Conservation (phyloP, 139 green algal species). For the Spirogloea muscicola region DNA sequence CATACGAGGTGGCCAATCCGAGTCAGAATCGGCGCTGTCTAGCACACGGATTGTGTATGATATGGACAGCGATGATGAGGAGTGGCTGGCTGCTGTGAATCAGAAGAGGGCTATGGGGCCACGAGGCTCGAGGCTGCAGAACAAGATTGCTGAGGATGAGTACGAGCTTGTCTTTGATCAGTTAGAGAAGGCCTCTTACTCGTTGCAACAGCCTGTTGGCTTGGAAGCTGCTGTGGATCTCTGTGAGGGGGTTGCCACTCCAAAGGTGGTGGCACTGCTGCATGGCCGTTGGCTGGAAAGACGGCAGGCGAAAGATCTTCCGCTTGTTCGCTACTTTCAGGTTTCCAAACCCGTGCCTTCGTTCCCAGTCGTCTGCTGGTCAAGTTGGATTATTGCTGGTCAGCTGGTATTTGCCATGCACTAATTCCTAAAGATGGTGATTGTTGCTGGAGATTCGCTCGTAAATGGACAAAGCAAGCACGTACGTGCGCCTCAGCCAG, state of each 20-base stretch:
- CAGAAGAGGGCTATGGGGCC: not conserved
- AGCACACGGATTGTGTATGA: slow-evolving; percentile 33
- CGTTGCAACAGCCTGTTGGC: not conserved
- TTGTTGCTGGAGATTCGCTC: too few species aligned
- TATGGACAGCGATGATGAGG: slow-evolving; percentile 40
- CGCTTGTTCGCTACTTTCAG: slow-evolving; percentile 39
- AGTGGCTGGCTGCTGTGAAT: slow-evolving; percentile 1
- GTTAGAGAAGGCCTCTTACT: slow-evolving; percentile 32
- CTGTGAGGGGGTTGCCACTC: not conserved
- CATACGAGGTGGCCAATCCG: too few species aligned
- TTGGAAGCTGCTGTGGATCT: not conserved
- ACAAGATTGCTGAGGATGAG: slow-evolving; percentile 15
- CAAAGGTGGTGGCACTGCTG: slow-evolving; percentile 1
- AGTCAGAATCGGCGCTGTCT: too few species aligned
- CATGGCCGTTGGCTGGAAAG: slow-evolving; percentile 24
- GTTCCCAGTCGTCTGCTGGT: too few species aligned
- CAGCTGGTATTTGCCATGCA: too few species aligned
- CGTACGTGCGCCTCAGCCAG: too few species aligned
- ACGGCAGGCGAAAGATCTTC: slow-evolving; percentile 15
- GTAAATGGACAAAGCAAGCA: too few species aligned
- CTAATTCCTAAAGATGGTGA: too few species aligned
- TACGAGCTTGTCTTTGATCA: slow-evolving; percentile 32
- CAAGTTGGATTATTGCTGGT: too few species aligned
- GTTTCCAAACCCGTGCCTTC: too few species aligned
- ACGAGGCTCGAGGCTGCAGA: not conserved